Conservation (phyloP, 1,139 yeast genomes). For the Ogataea hybrid region DNA sequence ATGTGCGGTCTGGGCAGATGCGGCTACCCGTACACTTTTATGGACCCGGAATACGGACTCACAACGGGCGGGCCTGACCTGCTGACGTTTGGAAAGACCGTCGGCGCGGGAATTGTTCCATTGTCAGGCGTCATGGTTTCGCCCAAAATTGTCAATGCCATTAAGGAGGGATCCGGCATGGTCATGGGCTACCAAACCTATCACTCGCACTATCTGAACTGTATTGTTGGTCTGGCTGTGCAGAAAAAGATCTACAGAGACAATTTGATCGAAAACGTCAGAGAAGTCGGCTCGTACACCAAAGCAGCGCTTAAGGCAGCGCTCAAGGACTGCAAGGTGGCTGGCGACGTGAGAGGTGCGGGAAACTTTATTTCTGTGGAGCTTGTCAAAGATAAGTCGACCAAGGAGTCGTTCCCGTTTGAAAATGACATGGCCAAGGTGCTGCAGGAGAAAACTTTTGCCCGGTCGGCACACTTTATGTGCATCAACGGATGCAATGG, state of each 20-base stretch:
- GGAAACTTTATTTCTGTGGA: constrained; percentile 63
- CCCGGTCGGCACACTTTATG: constrained; percentile 45
- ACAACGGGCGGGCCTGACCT: constrained; percentile 54
- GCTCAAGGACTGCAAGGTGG: constrained; percentile 38
- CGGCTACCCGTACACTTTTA: constrained; percentile 35
- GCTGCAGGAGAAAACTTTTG: constrained; percentile 38
- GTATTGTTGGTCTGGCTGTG: constrained; percentile 57
- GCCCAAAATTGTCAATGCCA: constrained; percentile 46
- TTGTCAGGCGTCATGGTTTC: constrained; percentile 58
- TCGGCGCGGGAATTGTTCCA: constrained; percentile 63
- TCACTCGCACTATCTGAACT: constrained; percentile 60
- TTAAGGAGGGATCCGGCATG: constrained; percentile 42
- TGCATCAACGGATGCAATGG: constrained; percentile 42
- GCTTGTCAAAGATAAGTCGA: constrained; percentile 47
- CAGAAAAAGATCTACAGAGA: constrained; percentile 49
- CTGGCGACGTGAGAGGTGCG: constrained; percentile 59
- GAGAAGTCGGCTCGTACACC: constrained; percentile 47
- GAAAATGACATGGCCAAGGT: constrained; percentile 35
- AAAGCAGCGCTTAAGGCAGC: constrained; percentile 40
- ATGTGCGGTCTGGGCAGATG: constrained; percentile 66
- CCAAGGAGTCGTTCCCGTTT: constrained; percentile 47
- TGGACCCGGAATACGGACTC: constrained; percentile 32
- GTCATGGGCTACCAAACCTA: constrained; percentile 59
- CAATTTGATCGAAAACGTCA: constrained; percentile 46
- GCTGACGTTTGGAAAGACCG: constrained; percentile 61